Conservation (phyloP, 176 grass and related monocot species). For the Hyparrhenia diplandra region DNA sequence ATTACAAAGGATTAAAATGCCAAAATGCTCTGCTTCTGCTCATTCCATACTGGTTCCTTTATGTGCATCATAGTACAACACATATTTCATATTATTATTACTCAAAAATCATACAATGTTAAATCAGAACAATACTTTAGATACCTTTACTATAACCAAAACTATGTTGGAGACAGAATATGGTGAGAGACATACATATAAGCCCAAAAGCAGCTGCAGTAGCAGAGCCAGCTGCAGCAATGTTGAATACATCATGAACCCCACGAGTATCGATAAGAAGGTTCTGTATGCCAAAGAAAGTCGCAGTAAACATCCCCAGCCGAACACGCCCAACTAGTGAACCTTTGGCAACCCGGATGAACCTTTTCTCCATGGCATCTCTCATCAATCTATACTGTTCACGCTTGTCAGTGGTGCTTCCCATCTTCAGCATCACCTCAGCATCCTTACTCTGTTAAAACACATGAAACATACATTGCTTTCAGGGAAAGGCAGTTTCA, state of each 20-base stretch:
- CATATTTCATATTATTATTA: conserved; percentile 10
- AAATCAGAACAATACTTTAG: neutral
- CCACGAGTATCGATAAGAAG: conserved; percentile 65
- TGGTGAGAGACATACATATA: conserved; percentile 48
- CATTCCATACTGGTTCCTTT: neutral
- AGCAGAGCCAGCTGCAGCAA: conserved; percentile 67
- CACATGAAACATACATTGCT: neutral
- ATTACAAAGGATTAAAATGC: neutral
- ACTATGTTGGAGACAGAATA: neutral
- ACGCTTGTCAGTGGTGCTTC: conserved; percentile 85
- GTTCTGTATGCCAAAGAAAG: conserved; percentile 80
- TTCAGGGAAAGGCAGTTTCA: neutral
- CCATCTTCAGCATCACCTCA: conserved; percentile 97
- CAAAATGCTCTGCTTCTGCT: neutral
- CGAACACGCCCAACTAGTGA: conserved; percentile 75
- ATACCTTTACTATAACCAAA: neutral
- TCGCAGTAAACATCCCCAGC: conserved; percentile 77
- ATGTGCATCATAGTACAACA: neutral
- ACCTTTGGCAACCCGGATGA: conserved; percentile 65
- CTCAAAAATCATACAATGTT: neutral
- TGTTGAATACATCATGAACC: conserved; percentile 77
- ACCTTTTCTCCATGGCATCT: conserved; percentile 94
- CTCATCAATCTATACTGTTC: conserved; percentile 98
- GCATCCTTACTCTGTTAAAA: conserved; percentile 84
- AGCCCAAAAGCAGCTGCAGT: conserved; percentile 78